A percentile compares a stretch with the other conserved stretches of the same genome.
Conservation (phyloP, 805 yeast genomes). For the Teunomyces panamensis region DNA sequence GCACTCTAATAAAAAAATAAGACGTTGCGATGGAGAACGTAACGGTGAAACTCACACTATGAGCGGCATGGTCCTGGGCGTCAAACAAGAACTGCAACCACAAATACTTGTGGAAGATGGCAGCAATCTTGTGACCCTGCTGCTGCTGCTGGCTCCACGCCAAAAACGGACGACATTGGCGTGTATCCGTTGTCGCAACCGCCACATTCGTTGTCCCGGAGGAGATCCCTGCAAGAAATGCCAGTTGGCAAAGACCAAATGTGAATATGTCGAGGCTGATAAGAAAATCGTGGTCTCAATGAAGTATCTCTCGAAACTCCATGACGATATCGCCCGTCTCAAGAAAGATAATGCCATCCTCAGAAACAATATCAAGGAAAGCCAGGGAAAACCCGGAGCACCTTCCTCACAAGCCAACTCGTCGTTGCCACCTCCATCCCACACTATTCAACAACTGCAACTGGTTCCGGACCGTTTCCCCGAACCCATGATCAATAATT, state of each 20-base stretch:
- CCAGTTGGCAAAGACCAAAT: conserved; percentile 48
- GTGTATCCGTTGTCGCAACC: conserved; percentile 65
- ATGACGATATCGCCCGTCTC: conserved; percentile 61
- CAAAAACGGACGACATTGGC: conserved; percentile 37
- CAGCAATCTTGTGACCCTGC: background rate
- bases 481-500: background rate
- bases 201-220: conserved; percentile 78
- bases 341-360: conserved; percentile 64
- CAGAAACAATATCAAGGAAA: conserved; percentile 41
- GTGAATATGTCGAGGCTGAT: conserved; percentile 72
- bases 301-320: conserved; percentile 64
- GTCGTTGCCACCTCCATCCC: conserved; percentile 9
- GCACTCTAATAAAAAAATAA: background rate
- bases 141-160: background rate
- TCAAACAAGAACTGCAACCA: conserved; percentile 1
- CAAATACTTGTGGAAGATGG: background rate
- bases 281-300: conserved; percentile 71
- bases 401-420: background rate
- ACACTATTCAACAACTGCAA: conserved; percentile 5
- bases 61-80: conserved; percentile 8
- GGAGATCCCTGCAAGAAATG: conserved; percentile 73
- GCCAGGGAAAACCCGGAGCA: conserved; percentile 5
- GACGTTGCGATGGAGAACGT: background rate
- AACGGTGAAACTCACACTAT: background rate
- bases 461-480: conserved; percentile 2